A percentile compares a stretch with the other conserved stretches of the same genome.
Conservation (phyloP, 1,284 basidiomycete species). For the Thelephora terrestris region DNA sequence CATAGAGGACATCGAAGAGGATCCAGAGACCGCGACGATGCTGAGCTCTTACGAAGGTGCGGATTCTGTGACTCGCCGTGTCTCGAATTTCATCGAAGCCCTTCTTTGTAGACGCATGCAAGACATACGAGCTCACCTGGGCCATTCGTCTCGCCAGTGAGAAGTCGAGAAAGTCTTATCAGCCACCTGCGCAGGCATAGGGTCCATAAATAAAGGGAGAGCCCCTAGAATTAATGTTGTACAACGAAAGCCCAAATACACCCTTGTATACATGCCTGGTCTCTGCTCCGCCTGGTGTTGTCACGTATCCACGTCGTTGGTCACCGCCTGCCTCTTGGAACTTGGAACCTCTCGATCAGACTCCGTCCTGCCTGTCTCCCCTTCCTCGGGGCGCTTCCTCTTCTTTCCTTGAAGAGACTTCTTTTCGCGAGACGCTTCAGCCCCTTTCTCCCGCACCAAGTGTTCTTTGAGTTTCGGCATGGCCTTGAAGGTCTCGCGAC, state of each 20-base stretch:
- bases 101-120: constrained; percentile 60
- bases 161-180: constrained; percentile 21
- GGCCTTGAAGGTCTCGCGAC: constrained; percentile 49
- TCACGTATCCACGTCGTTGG: neutral
- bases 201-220: neutral
- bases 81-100: constrained; percentile 6
- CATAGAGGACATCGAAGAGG: constrained; percentile 70
- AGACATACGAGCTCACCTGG: constrained; percentile 84
- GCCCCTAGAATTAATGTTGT: neutral
- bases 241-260: no score
- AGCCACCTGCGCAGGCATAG: constrained; percentile 1
- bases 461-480: constrained; percentile 74
- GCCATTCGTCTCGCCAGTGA: constrained; percentile 77
- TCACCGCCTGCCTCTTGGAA: neutral
- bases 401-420: constrained; percentile 1
- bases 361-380: constrained; percentile 27
- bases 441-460: constrained; percentile 54
- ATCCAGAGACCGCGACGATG: constrained; percentile 59
- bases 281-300: no score
- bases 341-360: neutral
- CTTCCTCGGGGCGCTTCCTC: constrained; percentile 6
- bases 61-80: constrained; percentile 9
- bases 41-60: constrained; percentile 67
- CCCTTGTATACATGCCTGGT: no score
- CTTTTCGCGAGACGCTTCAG: constrained; percentile 28